A percentile compares a stretch with the other conserved stretches of the same genome.
Conservation (phyloP, 129 eudicot genomes). For the Artemisia argyi region DNA sequence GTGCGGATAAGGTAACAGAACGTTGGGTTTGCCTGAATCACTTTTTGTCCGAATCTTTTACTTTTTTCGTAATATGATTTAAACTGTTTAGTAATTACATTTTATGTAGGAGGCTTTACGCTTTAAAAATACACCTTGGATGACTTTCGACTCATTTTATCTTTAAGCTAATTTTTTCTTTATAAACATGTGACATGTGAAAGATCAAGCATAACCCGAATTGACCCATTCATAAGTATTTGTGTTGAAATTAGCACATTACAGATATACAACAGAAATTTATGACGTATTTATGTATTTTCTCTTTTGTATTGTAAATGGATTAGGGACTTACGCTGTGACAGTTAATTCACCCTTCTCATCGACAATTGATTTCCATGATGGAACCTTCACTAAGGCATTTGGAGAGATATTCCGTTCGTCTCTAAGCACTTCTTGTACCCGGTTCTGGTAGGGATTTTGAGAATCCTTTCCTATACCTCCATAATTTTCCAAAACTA, state of each 20-base stretch:
- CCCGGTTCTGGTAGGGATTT: slow-evolving; percentile 26
- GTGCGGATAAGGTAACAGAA: no score
- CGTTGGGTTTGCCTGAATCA: no score
- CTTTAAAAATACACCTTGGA: no score
- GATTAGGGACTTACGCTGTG: slow-evolving; percentile 41
- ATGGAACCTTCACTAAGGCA: slow-evolving; percentile 47
- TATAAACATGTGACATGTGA: no score
- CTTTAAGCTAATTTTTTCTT: no score
- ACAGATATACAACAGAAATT: slow-evolving; percentile 7
- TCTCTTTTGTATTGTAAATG: not conserved
- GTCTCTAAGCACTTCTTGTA: slow-evolving; percentile 36
- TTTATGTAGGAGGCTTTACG: no score
- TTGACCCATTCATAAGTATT: no score
- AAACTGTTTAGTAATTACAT: no score
- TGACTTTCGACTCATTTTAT: no score
- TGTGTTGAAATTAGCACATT: not conserved
- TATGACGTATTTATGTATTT: not conserved
- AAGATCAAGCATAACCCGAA: no score
- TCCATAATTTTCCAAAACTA: slow-evolving; percentile 63
- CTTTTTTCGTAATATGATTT: no score
- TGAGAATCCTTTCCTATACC: slow-evolving; percentile 33
- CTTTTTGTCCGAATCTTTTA: no score
- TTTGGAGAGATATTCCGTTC: slow-evolving; percentile 36
- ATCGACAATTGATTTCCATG: slow-evolving; percentile 63
- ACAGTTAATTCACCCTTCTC: slow-evolving; percentile 58